Evolutionary conservation across 805 yeast species (phyloP), one percentile per base, ranked within the genome.

Genomic region (Scheffersomyces lignosus): DNA sequence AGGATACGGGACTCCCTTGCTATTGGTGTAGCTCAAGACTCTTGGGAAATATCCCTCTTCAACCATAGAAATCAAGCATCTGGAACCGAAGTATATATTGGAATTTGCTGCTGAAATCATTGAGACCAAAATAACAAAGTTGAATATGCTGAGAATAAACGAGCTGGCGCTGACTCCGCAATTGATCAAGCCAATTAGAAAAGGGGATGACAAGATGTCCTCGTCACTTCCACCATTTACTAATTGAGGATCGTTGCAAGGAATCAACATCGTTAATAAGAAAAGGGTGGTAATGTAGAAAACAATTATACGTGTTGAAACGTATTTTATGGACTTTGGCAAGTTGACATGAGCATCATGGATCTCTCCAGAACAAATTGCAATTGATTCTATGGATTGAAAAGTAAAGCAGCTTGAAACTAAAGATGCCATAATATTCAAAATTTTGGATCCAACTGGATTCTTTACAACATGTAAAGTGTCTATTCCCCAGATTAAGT

Each of bases 91-190:
- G 37, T 54, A 56, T 3, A 56, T 45, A 28, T 55, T 56, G n/a
- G 60, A 54, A 38, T 55, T 55, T 15, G 62, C 62, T 3, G 62
- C 62, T 12, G 57, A 51, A 15, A 55, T 18, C 18, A 55, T 46
- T 12, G 57, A 50, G 9, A 45, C 31, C n/a, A 54, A 35, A 10
- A 55, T 45, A 15, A 55, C 48, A 9, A 48, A 34, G 37, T 54
- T 54, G 41, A 54, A 55, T 1, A 38, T 26, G 30, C 38, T 41
- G 29, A 50, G 34, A 8, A 54, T 38, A 10, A 15, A 12, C 12
- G 48, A 39, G 10, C 42, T 15, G 15, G 42, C 18, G 14, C 31
- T 24, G 15, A 45, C 28, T 7, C 54, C 56, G 4, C 41, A 36
- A 22, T 47, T 48, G 30, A 36, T 27, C 22, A 55, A 39, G 5